Evolutionary conservation across 805 yeast genomes (phyloP).

Genomic region (Wickerhamiella azyma): DNA sequence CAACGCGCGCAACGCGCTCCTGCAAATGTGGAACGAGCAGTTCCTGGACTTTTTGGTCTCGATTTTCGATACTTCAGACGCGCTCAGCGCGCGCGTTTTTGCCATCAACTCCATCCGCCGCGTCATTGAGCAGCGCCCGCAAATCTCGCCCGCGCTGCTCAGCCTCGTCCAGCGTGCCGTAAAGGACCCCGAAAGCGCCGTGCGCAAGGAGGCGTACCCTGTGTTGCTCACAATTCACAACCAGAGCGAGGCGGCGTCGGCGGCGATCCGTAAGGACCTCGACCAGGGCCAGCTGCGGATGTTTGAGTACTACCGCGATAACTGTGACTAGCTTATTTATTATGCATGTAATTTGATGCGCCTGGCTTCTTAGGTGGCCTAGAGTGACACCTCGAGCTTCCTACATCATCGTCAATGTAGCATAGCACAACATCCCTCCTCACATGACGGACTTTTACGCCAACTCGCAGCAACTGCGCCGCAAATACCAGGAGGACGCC

Average conservation of each 20-base stretch:
- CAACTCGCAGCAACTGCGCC: too few species aligned
- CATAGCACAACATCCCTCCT: too few species aligned
- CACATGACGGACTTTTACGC: too few species aligned
- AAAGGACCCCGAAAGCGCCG: slow-evolving; percentile 16
- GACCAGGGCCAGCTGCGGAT: slow-evolving; percentile 22
- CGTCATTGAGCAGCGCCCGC: not conserved
- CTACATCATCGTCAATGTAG: too few species aligned
- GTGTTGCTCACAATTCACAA: slow-evolving; percentile 14
- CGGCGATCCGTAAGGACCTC: slow-evolving; percentile 11
- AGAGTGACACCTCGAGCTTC: too few species aligned
- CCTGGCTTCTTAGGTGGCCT: too few species aligned
- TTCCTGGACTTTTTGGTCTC: not conserved
- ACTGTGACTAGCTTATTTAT: not conserved
- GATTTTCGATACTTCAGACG: not conserved
- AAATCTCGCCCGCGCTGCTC: slow-evolving; percentile 6
- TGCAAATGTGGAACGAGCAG: not conserved
- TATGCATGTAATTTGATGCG: too few species aligned
- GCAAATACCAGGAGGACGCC: not conserved
- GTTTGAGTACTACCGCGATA: slow-evolving; percentile 17
- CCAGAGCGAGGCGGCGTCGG: slow-evolving; percentile 10
- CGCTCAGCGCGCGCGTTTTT: slow-evolving; percentile 1
- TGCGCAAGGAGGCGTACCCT: slow-evolving; percentile 23
- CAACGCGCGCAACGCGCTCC: slow-evolving; percentile 16
- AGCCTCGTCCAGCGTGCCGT: slow-evolving; percentile 10
- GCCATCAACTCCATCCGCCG: slow-evolving; percentile 5